Conservation (phyloP, 805 yeast genomes). For the Ogataea trehalophila region DNA sequence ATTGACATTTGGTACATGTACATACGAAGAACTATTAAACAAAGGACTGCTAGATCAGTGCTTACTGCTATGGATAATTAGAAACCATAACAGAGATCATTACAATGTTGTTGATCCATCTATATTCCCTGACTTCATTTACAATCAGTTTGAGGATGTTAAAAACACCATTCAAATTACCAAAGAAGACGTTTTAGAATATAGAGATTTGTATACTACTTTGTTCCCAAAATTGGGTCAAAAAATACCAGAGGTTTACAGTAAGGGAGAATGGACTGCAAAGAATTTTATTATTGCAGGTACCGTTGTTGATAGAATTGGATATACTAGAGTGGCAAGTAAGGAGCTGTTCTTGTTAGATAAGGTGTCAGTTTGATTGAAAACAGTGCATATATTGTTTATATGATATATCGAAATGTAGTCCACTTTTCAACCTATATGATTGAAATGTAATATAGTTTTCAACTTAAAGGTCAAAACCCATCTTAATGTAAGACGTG, state of each 20-base stretch:
- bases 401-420: neutral
- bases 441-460: neutral
- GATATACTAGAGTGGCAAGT: constrained; percentile 23
- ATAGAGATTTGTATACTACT: constrained; percentile 44
- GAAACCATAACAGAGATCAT: constrained; percentile 44
- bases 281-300: constrained; percentile 42
- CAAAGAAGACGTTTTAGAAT: constrained; percentile 51
- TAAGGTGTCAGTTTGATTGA: constrained; percentile 2
- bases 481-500: too few relatives aligned
- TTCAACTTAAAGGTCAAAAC: too few relatives aligned
- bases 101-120: constrained; percentile 31
- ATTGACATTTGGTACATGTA: constrained; percentile 51
- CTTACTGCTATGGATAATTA: constrained; percentile 57
- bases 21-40: constrained; percentile 46
- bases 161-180: constrained; percentile 34
- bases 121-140: constrained; percentile 49
- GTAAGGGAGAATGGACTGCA: constrained; percentile 45
- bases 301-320: constrained; percentile 27
- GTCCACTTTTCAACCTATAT: too few relatives aligned
- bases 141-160: constrained; percentile 20
- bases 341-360: constrained; percentile 22
- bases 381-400: neutral
- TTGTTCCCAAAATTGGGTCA: constrained; percentile 48
- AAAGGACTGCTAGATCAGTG: constrained; percentile 52
- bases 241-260: constrained; percentile 37